Evolutionary conservation across 164 flowering plant species (phyloP).

Genomic region (Saururus chinensis): DNA sequence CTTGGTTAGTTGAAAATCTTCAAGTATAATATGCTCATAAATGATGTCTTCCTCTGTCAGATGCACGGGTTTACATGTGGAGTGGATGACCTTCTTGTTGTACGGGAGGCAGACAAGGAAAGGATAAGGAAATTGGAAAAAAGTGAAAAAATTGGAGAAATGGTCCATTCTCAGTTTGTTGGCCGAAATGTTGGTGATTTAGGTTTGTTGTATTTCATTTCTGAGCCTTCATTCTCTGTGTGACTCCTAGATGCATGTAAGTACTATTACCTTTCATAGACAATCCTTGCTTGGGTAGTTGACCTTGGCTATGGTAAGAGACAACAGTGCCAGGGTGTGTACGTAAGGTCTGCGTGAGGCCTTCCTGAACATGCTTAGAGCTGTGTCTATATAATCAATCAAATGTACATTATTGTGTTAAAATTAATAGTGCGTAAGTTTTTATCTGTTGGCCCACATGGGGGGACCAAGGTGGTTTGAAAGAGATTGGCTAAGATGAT

Average conservation of each 20-base stretch:
- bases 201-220: constrained; percentile 30
- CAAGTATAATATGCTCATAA: background rate
- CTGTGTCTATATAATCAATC: no score
- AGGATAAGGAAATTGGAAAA: constrained; percentile 42
- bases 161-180: constrained; percentile 48
- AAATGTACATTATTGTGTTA: no score
- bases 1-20: no score
- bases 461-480: no score
- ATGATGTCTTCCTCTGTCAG: constrained; percentile 28
- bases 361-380: no score
- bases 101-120: constrained; percentile 26
- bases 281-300: background rate
- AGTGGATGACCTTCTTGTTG: constrained; percentile 73
- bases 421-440: no score
- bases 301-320: no score
- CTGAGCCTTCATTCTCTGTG: background rate
- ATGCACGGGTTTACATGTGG: constrained; percentile 97
- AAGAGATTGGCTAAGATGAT: no score
- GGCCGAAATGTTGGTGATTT: constrained; percentile 24
- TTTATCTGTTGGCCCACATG: no score
- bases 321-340: no score
- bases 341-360: no score
- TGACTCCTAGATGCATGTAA: background rate
- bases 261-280: background rate
- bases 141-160: constrained; percentile 44